Conservation (phyloP, 768 basidiomycete genomes). For the Naganishia vaughanmartiniae region DNA sequence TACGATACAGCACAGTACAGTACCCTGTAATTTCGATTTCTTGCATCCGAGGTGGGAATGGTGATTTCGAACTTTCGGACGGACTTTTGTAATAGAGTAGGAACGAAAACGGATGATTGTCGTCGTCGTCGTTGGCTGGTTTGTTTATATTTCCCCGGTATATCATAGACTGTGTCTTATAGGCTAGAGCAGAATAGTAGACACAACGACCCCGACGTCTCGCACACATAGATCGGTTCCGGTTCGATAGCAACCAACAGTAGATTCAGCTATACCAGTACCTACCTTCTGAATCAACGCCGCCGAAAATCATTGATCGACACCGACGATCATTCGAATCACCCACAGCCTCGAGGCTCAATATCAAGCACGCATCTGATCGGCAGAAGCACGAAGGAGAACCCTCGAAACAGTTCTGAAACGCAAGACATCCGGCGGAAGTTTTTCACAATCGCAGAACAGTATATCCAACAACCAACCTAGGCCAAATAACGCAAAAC, state of each 20-base stretch:
- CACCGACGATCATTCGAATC: neutral
- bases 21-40: slow-evolving; percentile 23
- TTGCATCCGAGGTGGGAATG: slow-evolving; percentile 4
- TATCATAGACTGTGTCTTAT: neutral
- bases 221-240: neutral
- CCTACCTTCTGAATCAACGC: neutral
- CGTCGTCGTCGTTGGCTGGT: neutral
- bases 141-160: neutral
- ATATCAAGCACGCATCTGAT: neutral
- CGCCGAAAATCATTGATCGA: neutral
- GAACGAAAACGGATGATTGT: neutral
- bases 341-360: neutral
- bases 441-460: neutral
- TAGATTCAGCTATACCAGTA: neutral
- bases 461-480: neutral
- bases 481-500: neutral
- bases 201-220: neutral
- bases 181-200: neutral
- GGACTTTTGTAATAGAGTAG: neutral
- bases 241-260: neutral
- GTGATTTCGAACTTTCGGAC: slow-evolving; percentile 26
- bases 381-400: neutral
- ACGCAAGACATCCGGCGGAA: neutral
- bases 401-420: neutral
- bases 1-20: too few relatives aligned